Evolutionary conservation across 768 basidiomycete species (phyloP), one percentile per base, ranked within the genome.

Genomic region (Glaciozyma antarctica): DNA sequence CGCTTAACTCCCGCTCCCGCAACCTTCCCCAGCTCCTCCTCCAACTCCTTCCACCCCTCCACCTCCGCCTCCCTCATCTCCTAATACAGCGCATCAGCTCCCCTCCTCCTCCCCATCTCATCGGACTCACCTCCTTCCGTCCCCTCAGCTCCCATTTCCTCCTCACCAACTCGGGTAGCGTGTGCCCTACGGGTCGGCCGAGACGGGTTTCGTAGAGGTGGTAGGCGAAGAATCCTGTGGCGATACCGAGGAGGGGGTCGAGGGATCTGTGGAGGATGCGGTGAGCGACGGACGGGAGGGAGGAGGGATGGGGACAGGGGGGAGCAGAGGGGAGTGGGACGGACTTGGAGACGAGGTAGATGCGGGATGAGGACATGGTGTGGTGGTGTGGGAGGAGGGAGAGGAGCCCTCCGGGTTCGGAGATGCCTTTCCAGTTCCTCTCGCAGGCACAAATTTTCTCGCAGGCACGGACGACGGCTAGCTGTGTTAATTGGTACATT

Each of bases 131-230:
- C n/a, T 8, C n/a, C 47, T 21, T 22, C 28, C 17, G 12, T 5
- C 53, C 30, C 9, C 52, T 12, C 5, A 16, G 3, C 10, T 8
- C 19, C 53, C 53, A 54, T 38, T 57, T 57, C 7, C 38, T 8
- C 22, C 32, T 3, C 22, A 57, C 55, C 24, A 90, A 81, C 34
- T 80, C 76, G 7, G 73, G 52, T 43, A 91, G 76, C 55, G 80
- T 81, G 64, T 86, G 79, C 9, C 85, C 82, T 30, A 79, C 77
- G 0, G 81, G 78, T 21, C 84, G 79, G 13, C 81, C 84, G 6
- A 84, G 87, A 47, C 88, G 83, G 34, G 80, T 85, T 75, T 91
- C 88, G 75, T 87, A 82, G 45, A 91, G 82, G 75, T 88, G 85
- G 75, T 84, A 90, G 8, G 89, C 89, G 51, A 89, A 76, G 48